phyloP scores from a whole-genome alignment of 768 basidiomycete species.

The Rhodosporidiobolus sp. region DNA sequence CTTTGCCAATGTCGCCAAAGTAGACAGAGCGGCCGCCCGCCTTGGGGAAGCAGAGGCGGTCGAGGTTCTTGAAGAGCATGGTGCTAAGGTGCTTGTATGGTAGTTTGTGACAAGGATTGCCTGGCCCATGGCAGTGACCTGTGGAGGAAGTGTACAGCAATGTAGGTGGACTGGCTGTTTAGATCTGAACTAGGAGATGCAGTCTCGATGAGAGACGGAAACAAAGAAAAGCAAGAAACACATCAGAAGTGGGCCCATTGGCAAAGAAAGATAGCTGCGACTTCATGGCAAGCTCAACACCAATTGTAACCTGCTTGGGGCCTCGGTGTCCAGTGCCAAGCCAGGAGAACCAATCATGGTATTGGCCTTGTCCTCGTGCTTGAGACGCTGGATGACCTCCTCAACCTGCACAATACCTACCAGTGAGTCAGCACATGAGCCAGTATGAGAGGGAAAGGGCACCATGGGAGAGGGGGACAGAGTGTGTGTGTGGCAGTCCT shows the following conservation, averaged over 20 bases:
- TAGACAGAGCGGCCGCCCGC: constrained; percentile 70
- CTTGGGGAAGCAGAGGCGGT: constrained; percentile 69
- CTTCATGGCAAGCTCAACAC: constrained; percentile 57
- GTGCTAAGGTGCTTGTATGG: constrained; percentile 62
- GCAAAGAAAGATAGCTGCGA: constrained; percentile 77
- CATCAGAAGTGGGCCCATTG: constrained; percentile 76
- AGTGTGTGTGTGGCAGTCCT: constrained; percentile 50
- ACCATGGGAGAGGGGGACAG: no score
- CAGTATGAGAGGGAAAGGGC: no score
- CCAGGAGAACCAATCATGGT: constrained; percentile 53
- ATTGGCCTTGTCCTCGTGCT: constrained; percentile 52
- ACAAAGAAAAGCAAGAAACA: constrained; percentile 45
- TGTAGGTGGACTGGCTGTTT: constrained; percentile 49
- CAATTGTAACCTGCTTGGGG: constrained; percentile 51
- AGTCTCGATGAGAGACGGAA: not conserved
- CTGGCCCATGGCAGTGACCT: constrained; percentile 74
- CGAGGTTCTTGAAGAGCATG: constrained; percentile 78
- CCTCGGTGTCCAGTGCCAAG: constrained; percentile 49
- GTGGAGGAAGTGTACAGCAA: constrained; percentile 60
- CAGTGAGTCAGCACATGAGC: no score
- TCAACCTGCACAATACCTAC: no score
- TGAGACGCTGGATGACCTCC: constrained; percentile 50
- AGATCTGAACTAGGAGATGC: not conserved
- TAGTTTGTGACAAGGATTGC: constrained; percentile 84
- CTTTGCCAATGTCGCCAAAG: constrained; percentile 78